phyloP scores from a whole-genome alignment of 2,329 filamentous ascomycete genomes.

The Neoascochyta sp. region DNA sequence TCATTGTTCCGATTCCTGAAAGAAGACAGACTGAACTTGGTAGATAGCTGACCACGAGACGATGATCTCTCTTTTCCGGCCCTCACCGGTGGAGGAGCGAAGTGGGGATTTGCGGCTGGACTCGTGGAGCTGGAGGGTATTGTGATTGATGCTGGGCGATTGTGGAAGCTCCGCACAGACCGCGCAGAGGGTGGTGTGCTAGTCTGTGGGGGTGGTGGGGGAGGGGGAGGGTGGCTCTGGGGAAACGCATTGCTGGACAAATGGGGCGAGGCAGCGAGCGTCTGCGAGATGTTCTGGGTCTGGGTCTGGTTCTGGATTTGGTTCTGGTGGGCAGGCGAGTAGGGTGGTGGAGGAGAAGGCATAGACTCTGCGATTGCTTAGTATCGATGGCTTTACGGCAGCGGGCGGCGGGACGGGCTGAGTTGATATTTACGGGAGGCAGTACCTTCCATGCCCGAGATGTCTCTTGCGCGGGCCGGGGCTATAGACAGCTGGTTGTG shows the following conservation, averaged over 20 bases:
- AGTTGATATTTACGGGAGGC: too few species aligned
- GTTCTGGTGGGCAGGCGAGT: slow-evolving; percentile 44
- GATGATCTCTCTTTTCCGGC: slow-evolving; percentile 34
- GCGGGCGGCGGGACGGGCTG: too few species aligned
- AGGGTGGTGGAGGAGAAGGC: slow-evolving; percentile 50
- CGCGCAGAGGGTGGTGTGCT: slow-evolving; percentile 27
- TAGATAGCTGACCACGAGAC: slow-evolving; percentile 38
- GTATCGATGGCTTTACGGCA: too few species aligned
- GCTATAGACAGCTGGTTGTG: slow-evolving; percentile 30
- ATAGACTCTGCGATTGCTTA: slow-evolving; percentile 39
- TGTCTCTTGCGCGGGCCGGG: slow-evolving; percentile 34
- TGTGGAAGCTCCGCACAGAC: slow-evolving; percentile 31
- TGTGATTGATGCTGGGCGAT: slow-evolving; percentile 29
- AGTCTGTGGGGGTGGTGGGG: slow-evolving; percentile 21
- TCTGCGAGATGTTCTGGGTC: slow-evolving; percentile 36
- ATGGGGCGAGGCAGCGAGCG: slow-evolving; percentile 38
- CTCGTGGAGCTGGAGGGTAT: slow-evolving; percentile 37
- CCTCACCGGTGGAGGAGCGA: slow-evolving; percentile 40
- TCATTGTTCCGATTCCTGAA: slow-evolving; percentile 37
- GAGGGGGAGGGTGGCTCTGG: slow-evolving; percentile 35
- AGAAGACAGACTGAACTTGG: slow-evolving; percentile 40
- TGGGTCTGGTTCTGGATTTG: too few species aligned
- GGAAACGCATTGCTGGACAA: slow-evolving; percentile 35
- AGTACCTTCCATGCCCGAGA: slow-evolving; percentile 51
- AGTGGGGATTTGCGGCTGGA: slow-evolving; percentile 32